Percentiles rank a stretch among this genome's conserved stretches.
These are phyloP conservation scores for Cystobasidium sp. DNA, from an alignment of 1,284 basidiomycete genomes.

Conservation along the genomic window DNA sequence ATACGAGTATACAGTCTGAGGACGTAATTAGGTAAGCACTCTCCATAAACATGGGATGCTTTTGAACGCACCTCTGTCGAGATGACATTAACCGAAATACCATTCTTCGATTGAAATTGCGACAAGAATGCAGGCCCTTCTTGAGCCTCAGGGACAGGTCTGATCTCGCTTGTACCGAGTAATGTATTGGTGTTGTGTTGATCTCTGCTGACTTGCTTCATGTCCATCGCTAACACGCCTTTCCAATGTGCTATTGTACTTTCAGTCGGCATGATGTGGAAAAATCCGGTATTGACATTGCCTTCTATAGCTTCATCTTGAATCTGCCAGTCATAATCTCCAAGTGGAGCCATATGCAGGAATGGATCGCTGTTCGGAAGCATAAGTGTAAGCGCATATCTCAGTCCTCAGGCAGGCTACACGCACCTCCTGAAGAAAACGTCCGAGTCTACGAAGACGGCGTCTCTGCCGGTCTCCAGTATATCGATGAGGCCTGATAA, in stretches of 20 bases:
- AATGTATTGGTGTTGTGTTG: conserved; percentile 42
- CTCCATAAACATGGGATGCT: too few species aligned
- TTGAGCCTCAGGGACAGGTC: neutral
- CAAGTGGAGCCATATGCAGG: conserved; percentile 30
- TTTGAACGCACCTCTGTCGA: conserved; percentile 9
- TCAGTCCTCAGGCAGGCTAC: neutral
- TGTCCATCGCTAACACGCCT: conserved; percentile 41
- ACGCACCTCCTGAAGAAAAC: conserved; percentile 41
- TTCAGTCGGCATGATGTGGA: conserved; percentile 35
- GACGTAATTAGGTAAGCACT: neutral
- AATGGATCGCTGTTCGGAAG: conserved; percentile 34
- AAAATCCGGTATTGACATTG: conserved; percentile 44
- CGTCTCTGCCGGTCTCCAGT: conserved; percentile 41
- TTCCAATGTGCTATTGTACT: conserved; percentile 33
- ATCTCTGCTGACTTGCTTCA: conserved; percentile 33
- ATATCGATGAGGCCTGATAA: conserved; percentile 40
- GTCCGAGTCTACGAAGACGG: conserved; percentile 45
- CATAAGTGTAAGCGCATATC: neutral
- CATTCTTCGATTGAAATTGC: conserved; percentile 27
- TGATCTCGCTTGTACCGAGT: conserved; percentile 14
- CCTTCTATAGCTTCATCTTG: conserved; percentile 43
- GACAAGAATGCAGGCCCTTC: conserved; percentile 19
- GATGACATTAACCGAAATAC: conserved; percentile 28
- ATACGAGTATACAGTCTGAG: conserved; percentile 32
- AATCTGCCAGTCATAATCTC: conserved; percentile 35